Percentiles rank a stretch among this genome's conserved stretches.
Conservation (phyloP, 2,329 filamentous ascomycete species). For the Monosporascus sp. region DNA sequence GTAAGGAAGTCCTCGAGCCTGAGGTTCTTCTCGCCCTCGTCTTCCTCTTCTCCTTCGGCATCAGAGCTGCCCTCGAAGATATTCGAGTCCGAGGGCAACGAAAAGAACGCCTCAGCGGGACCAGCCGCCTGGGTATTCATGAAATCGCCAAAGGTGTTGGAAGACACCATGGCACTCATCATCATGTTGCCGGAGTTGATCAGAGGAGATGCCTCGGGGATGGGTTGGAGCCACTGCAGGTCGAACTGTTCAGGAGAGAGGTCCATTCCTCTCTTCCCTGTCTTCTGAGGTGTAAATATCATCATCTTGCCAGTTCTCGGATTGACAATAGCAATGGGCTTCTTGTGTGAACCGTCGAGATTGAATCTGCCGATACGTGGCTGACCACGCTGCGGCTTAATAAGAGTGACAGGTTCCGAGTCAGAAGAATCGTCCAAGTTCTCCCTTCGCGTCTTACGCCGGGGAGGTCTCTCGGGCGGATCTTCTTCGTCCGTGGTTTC, state of each 20-base stretch:
- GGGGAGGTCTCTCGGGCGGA: constrained; percentile 40
- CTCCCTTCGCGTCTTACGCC: constrained; percentile 42
- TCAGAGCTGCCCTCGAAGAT: constrained; percentile 32
- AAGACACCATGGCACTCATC: constrained; percentile 66
- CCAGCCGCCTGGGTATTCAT: constrained; percentile 63
- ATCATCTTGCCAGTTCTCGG: constrained; percentile 56
- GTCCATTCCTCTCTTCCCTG: constrained; percentile 39
- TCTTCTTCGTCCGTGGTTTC: constrained; percentile 59
- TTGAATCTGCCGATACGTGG: constrained; percentile 52
- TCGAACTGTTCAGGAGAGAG: constrained; percentile 52
- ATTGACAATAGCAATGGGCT: constrained; percentile 55
- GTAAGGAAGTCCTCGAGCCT: constrained; percentile 70
- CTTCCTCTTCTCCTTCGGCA: constrained; percentile 53
- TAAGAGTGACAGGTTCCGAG: constrained; percentile 43
- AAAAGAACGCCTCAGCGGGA: constrained; percentile 71
- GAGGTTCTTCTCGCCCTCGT: constrained; percentile 59
- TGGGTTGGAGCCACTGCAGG: constrained; percentile 36
- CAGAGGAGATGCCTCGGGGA: constrained; percentile 46
- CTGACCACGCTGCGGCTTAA: constrained; percentile 43
- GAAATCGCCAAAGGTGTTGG: constrained; percentile 50
- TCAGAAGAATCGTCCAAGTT: constrained; percentile 38
- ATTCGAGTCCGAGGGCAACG: constrained; percentile 57
- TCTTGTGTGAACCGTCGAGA: constrained; percentile 47
- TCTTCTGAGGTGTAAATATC: constrained; percentile 53
- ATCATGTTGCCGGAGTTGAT: constrained; percentile 69